These are phyloP conservation scores for Fusarium lateritium DNA, from an alignment of 2,329 filamentous ascomycete species.

Conservation along the genomic window DNA sequence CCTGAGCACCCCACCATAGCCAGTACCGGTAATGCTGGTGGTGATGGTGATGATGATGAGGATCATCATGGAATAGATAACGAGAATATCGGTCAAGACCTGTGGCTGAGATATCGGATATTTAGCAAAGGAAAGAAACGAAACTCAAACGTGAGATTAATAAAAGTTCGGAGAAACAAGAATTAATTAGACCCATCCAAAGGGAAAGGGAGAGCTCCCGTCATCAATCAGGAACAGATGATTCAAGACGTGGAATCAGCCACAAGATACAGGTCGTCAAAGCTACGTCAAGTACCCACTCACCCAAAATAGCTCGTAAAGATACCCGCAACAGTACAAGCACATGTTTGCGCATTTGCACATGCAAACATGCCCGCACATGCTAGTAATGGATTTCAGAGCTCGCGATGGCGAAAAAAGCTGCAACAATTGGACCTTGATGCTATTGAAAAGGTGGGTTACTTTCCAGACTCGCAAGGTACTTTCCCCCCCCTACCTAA, in stretches of 20 bases:
- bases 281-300: constrained; percentile 37
- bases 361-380: constrained; percentile 32
- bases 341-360: constrained; percentile 40
- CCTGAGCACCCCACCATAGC: constrained; percentile 44
- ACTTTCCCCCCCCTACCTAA: constrained; percentile 22
- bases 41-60: neutral
- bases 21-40: neutral
- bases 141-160: neutral
- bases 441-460: constrained; percentile 30
- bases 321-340: constrained; percentile 42
- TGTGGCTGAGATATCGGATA: constrained; percentile 7
- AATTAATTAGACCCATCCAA: neutral
- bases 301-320: constrained; percentile 36
- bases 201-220: constrained; percentile 25
- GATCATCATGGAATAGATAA: constrained; percentile 7
- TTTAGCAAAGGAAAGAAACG: neutral
- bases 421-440: constrained; percentile 20
- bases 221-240: constrained; percentile 19
- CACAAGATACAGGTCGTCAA: constrained; percentile 20
- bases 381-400: constrained; percentile 15
- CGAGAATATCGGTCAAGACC: neutral
- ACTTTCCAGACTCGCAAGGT: constrained; percentile 20
- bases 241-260: constrained; percentile 24
- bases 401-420: constrained; percentile 39
- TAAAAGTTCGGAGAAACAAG: constrained; percentile 1